These are phyloP conservation scores for Lactarius evosmus DNA, from an alignment of 768 basidiomycete species.

Conservation along the genomic window DNA sequence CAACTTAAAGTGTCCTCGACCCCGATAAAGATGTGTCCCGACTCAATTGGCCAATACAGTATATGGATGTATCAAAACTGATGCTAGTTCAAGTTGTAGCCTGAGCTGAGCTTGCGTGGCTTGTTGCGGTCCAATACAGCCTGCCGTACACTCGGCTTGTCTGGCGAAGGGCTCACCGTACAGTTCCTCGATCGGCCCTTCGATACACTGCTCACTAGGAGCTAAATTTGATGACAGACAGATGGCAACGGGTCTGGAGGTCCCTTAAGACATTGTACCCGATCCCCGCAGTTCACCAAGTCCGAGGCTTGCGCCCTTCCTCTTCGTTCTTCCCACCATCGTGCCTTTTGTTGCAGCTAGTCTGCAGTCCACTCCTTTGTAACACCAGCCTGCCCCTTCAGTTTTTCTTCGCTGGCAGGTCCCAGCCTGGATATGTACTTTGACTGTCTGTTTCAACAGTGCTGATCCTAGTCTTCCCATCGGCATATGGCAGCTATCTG, in stretches of 20 bases:
- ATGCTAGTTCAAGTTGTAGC: background rate
- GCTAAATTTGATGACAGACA: background rate
- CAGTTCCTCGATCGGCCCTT: background rate
- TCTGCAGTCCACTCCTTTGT: constrained; percentile 49
- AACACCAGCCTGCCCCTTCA: constrained; percentile 19
- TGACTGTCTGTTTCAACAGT: constrained; percentile 25
- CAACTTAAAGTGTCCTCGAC: background rate
- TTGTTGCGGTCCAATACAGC: background rate
- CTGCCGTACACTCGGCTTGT: background rate
- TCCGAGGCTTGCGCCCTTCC: background rate
- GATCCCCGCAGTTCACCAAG: background rate
- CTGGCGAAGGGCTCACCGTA: background rate
- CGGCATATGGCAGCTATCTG: constrained; percentile 41
- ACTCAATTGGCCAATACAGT: background rate
- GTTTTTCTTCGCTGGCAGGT: constrained; percentile 31
- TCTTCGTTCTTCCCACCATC: background rate
- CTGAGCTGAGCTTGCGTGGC: too few relatives aligned
- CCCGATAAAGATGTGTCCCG: too few relatives aligned
- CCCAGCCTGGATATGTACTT: constrained; percentile 39
- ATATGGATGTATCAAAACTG: background rate
- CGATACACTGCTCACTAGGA: background rate
- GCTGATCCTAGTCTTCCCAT: constrained; percentile 27
- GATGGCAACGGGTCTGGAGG: constrained; percentile 1
- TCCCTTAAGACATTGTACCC: background rate
- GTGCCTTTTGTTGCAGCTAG: constrained; percentile 39